A percentile compares a stretch with the other conserved stretches of the same genome.
These are phyloP conservation scores for Liquidambar formosana DNA, from an alignment of 164 flowering plant genomes.

Conservation along the genomic window DNA sequence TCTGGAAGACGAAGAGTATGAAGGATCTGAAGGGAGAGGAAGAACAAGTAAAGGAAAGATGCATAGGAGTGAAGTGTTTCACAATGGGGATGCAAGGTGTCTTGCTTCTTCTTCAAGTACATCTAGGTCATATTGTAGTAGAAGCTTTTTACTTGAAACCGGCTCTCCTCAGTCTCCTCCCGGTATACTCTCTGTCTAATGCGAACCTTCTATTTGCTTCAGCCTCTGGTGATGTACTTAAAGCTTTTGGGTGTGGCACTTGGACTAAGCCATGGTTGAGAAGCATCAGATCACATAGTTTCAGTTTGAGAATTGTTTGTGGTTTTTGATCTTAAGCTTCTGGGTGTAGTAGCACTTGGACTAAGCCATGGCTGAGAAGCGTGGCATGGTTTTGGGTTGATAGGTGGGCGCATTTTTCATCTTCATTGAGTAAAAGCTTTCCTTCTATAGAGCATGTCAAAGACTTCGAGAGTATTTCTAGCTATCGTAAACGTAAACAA, in stretches of 20 bases:
- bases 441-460: not conserved
- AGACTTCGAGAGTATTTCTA: too few species aligned
- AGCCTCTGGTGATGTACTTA: not conserved
- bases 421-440: not conserved
- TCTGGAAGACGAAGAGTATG: slow-evolving; percentile 68
- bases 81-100: slow-evolving; percentile 74
- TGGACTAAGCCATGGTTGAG: not conserved
- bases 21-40: slow-evolving; percentile 41
- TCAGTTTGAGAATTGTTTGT: too few species aligned
- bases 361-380: not conserved
- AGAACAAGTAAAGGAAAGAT: slow-evolving; percentile 55
- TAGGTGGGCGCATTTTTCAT: not conserved
- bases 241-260: not conserved
- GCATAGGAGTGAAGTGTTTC: slow-evolving; percentile 49
- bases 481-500: not conserved
- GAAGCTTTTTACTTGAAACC: slow-evolving; percentile 84
- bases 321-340: not conserved
- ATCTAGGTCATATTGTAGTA: slow-evolving; percentile 84
- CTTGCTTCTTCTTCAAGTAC: slow-evolving; percentile 94
- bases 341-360: not conserved
- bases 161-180: slow-evolving; percentile 81
- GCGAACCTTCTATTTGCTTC: not conserved
- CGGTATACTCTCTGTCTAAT: slow-evolving; percentile 38
- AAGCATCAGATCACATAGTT: not conserved
- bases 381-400: not conserved